Conservation (phyloP, 495 filamentous ascomycete genomes). For the Elaphomyces granulatus region DNA sequence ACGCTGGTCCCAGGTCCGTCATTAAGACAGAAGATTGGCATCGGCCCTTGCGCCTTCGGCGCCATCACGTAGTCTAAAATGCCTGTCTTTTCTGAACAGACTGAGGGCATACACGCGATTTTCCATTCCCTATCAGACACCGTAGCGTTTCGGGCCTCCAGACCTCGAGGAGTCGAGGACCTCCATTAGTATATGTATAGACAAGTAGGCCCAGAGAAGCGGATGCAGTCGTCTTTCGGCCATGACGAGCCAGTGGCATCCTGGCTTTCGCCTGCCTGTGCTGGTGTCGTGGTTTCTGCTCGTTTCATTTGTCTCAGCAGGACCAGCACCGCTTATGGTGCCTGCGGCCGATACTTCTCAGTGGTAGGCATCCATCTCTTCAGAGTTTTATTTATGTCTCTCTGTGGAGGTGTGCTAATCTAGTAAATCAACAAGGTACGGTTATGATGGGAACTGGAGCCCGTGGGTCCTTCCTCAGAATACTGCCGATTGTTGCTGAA, state of each 20-base stretch:
- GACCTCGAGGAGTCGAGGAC: too few species aligned
- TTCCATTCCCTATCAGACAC: too few species aligned
- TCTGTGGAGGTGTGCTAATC: background rate
- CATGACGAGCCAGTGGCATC: background rate
- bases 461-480: slow-evolving; percentile 1
- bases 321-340: background rate
- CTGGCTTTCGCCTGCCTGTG: background rate
- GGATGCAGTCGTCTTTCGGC: background rate
- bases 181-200: too few species aligned
- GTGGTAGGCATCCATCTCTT: background rate
- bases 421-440: slow-evolving; percentile 1
- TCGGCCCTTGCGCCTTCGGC: too few species aligned
- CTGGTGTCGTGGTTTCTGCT: background rate
- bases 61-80: too few species aligned
- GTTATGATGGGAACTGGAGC: slow-evolving; percentile 16
- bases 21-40: too few species aligned
- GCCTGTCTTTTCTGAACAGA: too few species aligned
- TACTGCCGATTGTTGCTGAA: too few species aligned
- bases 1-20: too few species aligned
- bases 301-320: background rate
- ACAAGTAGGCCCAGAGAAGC: background rate
- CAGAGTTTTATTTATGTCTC: background rate
- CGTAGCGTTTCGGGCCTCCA: too few species aligned
- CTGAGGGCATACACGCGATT: too few species aligned
- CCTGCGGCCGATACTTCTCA: background rate